phyloP scores from a whole-genome alignment of 352 stramenopile species.

The Elongisporangium anandrum region DNA sequence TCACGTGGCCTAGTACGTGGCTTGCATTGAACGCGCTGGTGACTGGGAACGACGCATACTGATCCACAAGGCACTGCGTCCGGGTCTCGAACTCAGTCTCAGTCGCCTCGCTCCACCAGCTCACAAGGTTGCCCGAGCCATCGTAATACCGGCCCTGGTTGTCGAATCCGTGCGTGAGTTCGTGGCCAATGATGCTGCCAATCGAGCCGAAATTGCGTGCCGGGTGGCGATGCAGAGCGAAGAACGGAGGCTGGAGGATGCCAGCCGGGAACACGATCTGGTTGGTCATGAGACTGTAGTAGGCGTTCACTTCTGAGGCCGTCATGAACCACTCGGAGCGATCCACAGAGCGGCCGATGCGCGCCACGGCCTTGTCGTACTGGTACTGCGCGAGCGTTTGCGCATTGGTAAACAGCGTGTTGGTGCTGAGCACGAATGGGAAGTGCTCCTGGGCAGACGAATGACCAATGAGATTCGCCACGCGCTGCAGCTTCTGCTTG shows the following conservation, averaged over 20 bases:
- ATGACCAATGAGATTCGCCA: constrained; percentile 72
- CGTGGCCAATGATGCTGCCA: constrained; percentile 92
- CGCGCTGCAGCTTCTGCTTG: constrained; percentile 84
- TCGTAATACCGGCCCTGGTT: constrained; percentile 88
- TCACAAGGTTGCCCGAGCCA: constrained; percentile 84
- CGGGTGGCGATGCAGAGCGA: constrained; percentile 71
- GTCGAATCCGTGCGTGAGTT: constrained; percentile 96
- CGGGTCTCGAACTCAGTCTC: constrained; percentile 61
- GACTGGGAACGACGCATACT: constrained; percentile 53
- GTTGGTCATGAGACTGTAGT: constrained; percentile 66
- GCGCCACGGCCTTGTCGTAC: constrained; percentile 36
- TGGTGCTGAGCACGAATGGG: constrained; percentile 39
- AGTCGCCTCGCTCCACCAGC: constrained; percentile 92
- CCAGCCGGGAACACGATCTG: constrained; percentile 96
- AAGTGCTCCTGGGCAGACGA: constrained; percentile 39
- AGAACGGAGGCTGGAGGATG: constrained; percentile 95
- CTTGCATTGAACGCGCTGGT: constrained; percentile 29
- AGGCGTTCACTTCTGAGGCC: constrained; percentile 91
- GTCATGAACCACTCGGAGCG: constrained; percentile 88
- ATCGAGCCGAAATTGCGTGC: constrained; percentile 94
- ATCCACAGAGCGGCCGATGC: constrained; percentile 43
- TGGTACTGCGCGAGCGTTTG: constrained; percentile 32
- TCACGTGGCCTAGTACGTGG: constrained; percentile 57
- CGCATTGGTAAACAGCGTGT: constrained; percentile 48
- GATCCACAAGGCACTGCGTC: constrained; percentile 54